Evolutionary conservation across 2,329 filamentous ascomycete species (phyloP).

Genomic region (Cercospora sp.): DNA sequence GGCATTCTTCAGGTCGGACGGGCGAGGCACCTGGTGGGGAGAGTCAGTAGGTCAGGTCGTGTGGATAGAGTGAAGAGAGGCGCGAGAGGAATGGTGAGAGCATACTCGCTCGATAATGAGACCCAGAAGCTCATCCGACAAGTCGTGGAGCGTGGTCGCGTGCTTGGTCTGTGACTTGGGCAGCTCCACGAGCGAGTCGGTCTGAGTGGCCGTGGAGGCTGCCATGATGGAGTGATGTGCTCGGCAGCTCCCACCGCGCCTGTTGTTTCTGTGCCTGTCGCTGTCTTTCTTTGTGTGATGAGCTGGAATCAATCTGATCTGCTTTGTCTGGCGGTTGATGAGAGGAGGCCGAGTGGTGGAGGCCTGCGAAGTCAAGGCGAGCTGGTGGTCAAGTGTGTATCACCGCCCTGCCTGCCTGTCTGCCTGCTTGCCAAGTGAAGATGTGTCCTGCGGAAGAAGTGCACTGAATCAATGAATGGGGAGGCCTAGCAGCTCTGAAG

Average conservation of each 20-base stretch:
- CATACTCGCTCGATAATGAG: conserved; percentile 32
- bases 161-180: conserved; percentile 9
- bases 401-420: background rate
- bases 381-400: background rate
- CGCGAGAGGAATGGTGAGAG: background rate
- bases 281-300: background rate
- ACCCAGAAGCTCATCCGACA: conserved; percentile 33
- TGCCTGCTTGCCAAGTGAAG: background rate
- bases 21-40: conserved; percentile 44
- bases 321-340: background rate
- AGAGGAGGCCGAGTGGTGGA: background rate
- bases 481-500: background rate
- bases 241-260: background rate
- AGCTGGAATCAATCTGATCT: background rate
- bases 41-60: conserved; percentile 6
- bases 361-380: background rate
- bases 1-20: conserved; percentile 50
- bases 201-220: conserved; percentile 26
- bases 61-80: background rate
- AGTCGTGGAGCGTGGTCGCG: conserved; percentile 25
- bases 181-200: conserved; percentile 17
- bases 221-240: conserved; percentile 22
- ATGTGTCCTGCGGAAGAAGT: background rate
- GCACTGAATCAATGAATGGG: background rate
- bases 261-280: background rate